Conservation (phyloP, 129 eudicot genomes). For the Artemisia annua region DNA sequence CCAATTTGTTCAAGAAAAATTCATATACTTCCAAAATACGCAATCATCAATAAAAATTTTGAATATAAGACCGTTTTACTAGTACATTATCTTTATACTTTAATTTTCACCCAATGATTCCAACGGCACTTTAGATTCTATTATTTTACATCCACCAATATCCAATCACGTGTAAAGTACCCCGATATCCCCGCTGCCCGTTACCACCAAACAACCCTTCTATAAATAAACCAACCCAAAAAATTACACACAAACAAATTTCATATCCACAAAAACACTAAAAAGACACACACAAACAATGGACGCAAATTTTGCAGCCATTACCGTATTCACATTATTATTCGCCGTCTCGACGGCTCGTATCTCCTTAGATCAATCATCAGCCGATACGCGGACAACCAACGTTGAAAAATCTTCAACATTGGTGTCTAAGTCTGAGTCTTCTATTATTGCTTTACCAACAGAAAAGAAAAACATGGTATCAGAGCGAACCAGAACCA, state of each 20-base stretch:
- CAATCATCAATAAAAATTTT: not conserved
- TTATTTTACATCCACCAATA: constrained; percentile 13
- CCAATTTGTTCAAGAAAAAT: too few relatives aligned
- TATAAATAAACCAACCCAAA: constrained; percentile 4
- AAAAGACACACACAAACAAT: constrained; percentile 1
- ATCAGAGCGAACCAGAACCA: too few relatives aligned
- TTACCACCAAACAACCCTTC: constrained; percentile 19
- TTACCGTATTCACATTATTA: constrained; percentile 19
- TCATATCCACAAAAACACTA: not conserved
- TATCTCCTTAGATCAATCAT: constrained; percentile 19
- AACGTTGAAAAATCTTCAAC: too few relatives aligned
- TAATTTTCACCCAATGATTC: constrained; percentile 15
- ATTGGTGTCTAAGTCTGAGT: too few relatives aligned
- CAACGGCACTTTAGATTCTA: constrained; percentile 32
- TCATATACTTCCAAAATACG: not conserved
- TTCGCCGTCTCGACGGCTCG: constrained; percentile 34
- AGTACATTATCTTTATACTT: not conserved
- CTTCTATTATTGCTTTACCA: too few relatives aligned
- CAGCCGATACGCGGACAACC: not conserved
- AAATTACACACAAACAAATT: not conserved
- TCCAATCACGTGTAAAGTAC: constrained; percentile 37
- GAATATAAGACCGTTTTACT: not conserved
- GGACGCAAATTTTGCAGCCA: constrained; percentile 16
- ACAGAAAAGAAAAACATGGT: too few relatives aligned
- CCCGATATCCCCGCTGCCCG: constrained; percentile 43